Evolutionary conservation across 306 rosid genomes (phyloP), one percentile per base, ranked within the genome.

Genomic region (Cicer pinnatifidum): DNA sequence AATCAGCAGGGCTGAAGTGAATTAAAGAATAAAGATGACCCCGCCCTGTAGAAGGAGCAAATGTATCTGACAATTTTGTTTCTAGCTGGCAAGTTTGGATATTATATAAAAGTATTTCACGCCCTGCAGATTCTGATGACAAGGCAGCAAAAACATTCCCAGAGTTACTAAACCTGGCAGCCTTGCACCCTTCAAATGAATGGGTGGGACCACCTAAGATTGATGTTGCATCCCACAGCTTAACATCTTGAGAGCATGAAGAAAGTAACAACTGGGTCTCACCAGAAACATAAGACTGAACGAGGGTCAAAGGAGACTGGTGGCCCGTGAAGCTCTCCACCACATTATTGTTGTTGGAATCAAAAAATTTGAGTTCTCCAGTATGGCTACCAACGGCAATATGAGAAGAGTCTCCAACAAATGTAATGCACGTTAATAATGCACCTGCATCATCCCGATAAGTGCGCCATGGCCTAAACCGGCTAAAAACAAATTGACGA

Each of bases 391-490:
- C 99, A 38, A 87, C 97, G 11, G 97, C 97, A 72, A 95, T 81
- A 70, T 76, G 97, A 76, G 96, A 86, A 9, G 97, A 90, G 75
- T 95, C 96, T 56, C 89, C 88, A 48, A 92, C 88, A 86, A 95
- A 95, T 46, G 95, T 80, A 68, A 95, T 80, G 84, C 97, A 91
- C 5, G 99, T 95, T 77, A 95, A 86, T 13, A 91, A 91, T 52
- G 89, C 80, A 74, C 90, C 89, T n/a, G 84, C 82, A 69, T 90
- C 93, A 58, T 95, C 99, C 59, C 99, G 90, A 73, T 96, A 91
- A 60, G 99, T 90, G 44, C 99, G 80, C 99, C 99, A 91, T 1
- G 97, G 97, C 82, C 93, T 92, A 76, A 95, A 95, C 75, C 99
- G 83, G 70, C 99, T 95, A 83, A 86, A 95, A 75, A 95, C 92